These are phyloP conservation scores for Trichothecium sympodiale DNA, from an alignment of 2,329 filamentous ascomycete genomes.

Conservation along the genomic window DNA sequence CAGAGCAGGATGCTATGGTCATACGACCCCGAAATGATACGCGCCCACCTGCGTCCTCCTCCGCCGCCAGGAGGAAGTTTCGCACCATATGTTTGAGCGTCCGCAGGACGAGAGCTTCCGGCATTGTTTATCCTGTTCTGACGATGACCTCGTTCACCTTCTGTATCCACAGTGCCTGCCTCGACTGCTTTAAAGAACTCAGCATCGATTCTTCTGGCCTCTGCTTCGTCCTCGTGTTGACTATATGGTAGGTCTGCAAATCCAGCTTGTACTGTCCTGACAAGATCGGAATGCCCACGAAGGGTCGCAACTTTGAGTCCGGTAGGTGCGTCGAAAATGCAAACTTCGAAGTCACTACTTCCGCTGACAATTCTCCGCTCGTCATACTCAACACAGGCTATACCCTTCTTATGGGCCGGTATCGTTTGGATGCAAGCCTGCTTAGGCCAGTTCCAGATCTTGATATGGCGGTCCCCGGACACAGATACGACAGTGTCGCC, in stretches of 20 bases:
- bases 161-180: conserved; percentile 33
- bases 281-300: conserved; percentile 69
- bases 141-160: conserved; percentile 18
- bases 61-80: conserved; percentile 86
- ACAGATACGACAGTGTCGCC: conserved; percentile 84
- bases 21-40: conserved; percentile 96
- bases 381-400: conserved; percentile 96
- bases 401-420: conserved; percentile 83
- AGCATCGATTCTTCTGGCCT: conserved; percentile 62
- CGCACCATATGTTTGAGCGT: conserved; percentile 71
- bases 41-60: conserved; percentile 76
- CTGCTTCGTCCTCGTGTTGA: conserved; percentile 58
- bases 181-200: conserved; percentile 56
- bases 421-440: conserved; percentile 68
- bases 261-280: conserved; percentile 88
- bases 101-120: conserved; percentile 62
- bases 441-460: conserved; percentile 84
- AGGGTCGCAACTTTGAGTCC: conserved; percentile 85
- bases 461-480: conserved; percentile 86
- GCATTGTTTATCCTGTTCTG: conserved; percentile 45
- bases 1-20: conserved; percentile 94
- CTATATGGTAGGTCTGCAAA: conserved; percentile 84
- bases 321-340: conserved; percentile 81
- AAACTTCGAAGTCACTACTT: conserved; percentile 90
- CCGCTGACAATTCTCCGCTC: conserved; percentile 88